phyloP scores from a whole-genome alignment of 306 rosid genomes.

The Quercus aquifolioides region DNA sequence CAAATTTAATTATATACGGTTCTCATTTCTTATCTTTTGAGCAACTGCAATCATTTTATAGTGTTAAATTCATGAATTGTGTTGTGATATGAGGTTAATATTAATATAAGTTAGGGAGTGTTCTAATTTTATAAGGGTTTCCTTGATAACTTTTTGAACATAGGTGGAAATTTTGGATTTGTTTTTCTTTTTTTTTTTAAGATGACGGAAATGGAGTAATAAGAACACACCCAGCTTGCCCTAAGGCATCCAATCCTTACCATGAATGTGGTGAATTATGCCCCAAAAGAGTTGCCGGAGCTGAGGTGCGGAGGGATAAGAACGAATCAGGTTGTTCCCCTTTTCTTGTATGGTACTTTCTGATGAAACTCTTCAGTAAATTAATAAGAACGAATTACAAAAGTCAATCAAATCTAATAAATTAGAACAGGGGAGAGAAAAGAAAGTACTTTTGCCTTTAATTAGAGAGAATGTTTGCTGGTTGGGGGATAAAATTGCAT shows the following conservation, averaged over 20 bases:
- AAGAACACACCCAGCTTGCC: constrained; percentile 32
- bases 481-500: not conserved
- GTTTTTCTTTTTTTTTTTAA: constrained; percentile 6
- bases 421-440: too few species aligned
- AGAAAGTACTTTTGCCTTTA: too few species aligned
- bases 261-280: constrained; percentile 49
- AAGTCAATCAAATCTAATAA: too few species aligned
- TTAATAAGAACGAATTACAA: constrained; percentile 11
- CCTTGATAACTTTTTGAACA: not conserved
- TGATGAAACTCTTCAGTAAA: not conserved
- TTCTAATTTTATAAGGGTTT: not conserved
- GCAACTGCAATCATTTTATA: not conserved
- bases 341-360: constrained; percentile 10
- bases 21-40: not conserved
- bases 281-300: constrained; percentile 34
- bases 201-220: constrained; percentile 53
- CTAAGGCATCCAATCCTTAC: constrained; percentile 72
- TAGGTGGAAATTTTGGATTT: constrained; percentile 17
- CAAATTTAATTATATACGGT: not conserved
- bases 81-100: not conserved
- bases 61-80: not conserved
- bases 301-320: constrained; percentile 16
- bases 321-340: constrained; percentile 45
- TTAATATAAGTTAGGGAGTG: not conserved
- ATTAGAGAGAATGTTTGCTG: not conserved